Evolutionary conservation across 192 early-diverging fungal genomes (phyloP).

Genomic region (Kappamyces sp.): DNA sequence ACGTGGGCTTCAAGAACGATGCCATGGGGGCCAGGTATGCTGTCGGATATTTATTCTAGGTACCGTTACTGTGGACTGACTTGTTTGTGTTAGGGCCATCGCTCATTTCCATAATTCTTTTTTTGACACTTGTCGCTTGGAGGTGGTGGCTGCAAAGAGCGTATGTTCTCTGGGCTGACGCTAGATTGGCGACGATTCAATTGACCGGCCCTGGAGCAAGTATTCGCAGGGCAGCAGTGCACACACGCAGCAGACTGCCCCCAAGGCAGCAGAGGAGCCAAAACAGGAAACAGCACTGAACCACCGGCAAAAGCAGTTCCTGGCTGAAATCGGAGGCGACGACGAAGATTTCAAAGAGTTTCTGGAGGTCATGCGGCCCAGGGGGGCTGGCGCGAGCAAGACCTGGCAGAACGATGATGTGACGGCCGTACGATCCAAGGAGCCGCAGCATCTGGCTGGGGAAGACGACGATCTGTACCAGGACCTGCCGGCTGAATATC

Average conservation of each 20-base stretch:
- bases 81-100: too few species aligned
- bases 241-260: constrained; percentile 42
- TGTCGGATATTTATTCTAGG: too few species aligned
- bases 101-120: constrained; percentile 86
- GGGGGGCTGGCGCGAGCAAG: constrained; percentile 52
- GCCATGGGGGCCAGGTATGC: too few species aligned
- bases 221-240: constrained; percentile 83
- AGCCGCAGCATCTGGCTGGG: constrained; percentile 27
- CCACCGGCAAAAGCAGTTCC: constrained; percentile 14
- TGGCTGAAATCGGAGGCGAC: constrained; percentile 43
- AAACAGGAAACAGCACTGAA: constrained; percentile 10
- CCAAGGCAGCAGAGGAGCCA: constrained; percentile 25
- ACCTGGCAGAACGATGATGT: constrained; percentile 92
- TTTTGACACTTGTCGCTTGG: constrained; percentile 84
- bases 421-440: constrained; percentile 22
- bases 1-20: constrained; percentile 86
- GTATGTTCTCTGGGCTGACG: constrained; percentile 31
- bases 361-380: constrained; percentile 81
- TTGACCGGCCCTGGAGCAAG: constrained; percentile 87
- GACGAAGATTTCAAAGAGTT: constrained; percentile 82
- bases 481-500: constrained; percentile 45
- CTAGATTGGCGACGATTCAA: constrained; percentile 68
- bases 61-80: too few species aligned
- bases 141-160: constrained; percentile 80
- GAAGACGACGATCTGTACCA: constrained; percentile 74